Evolutionary conservation across 495 filamentous ascomycete species (phyloP).

Genomic region (Neurospora sp.): DNA sequence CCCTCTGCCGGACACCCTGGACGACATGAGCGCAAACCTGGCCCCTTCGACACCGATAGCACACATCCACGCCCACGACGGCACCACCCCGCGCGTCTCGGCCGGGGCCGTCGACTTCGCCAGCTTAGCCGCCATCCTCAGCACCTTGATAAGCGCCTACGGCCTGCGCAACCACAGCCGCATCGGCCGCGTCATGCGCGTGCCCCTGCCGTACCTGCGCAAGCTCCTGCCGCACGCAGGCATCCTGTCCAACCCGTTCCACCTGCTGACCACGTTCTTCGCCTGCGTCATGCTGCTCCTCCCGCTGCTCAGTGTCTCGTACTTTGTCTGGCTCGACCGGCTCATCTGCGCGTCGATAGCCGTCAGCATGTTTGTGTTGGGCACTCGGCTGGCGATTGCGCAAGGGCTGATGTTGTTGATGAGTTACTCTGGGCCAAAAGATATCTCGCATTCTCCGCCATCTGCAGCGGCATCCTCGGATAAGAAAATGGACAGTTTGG

Average conservation of each 20-base stretch:
- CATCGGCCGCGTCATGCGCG: constrained; percentile 73
- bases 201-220: constrained; percentile 65
- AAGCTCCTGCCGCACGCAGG: constrained; percentile 40
- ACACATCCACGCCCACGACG: background rate
- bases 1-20: constrained; percentile 45
- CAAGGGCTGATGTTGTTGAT: constrained; percentile 91
- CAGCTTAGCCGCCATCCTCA: constrained; percentile 74
- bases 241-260: constrained; percentile 81
- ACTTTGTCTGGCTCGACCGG: constrained; percentile 73
- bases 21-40: background rate
- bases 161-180: constrained; percentile 84
- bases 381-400: constrained; percentile 67
- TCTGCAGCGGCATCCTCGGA: background rate
- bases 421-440: constrained; percentile 48
- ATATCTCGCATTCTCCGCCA: background rate
- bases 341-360: constrained; percentile 71
- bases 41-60: background rate
- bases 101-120: constrained; percentile 66
- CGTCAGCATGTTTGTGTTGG: constrained; percentile 75
- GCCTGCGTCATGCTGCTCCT: constrained; percentile 72
- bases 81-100: constrained; percentile 39
- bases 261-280: constrained; percentile 84
- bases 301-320: constrained; percentile 65
- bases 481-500: constrained; percentile 6
- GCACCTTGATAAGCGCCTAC: constrained; percentile 79